Conservation (phyloP, 202 grass and related monocot species). For the Panicum hallii region DNA sequence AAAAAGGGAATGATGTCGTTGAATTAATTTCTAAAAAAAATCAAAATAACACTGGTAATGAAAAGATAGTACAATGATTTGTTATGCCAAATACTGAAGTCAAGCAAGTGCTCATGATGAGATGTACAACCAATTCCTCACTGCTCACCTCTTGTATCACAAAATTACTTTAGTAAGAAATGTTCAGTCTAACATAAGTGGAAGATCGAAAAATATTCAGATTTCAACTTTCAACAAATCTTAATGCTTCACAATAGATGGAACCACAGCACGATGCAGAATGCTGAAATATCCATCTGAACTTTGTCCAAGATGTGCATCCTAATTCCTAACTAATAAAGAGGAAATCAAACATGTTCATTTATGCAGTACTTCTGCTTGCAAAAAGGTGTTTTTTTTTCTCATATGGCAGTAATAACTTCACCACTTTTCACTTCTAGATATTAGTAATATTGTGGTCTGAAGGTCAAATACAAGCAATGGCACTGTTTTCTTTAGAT, state of each 20-base stretch:
- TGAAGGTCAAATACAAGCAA: slow-evolving; percentile 10
- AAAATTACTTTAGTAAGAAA: slow-evolving; percentile 12
- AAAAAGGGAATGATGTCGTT: background rate
- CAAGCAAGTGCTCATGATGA: slow-evolving; percentile 17
- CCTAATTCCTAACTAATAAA: background rate
- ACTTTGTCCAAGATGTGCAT: slow-evolving; percentile 12
- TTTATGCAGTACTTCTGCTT: background rate
- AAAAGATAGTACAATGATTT: background rate
- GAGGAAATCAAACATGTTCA: background rate
- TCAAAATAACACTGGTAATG: background rate
- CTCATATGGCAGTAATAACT: background rate
- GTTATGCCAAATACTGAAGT: slow-evolving; percentile 9
- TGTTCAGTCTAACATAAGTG: background rate
- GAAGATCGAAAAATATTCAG: background rate
- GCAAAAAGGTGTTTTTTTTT: background rate
- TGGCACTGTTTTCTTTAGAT: slow-evolving; percentile 3
- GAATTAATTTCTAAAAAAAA: slow-evolving; percentile 32
- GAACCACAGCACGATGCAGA: background rate
- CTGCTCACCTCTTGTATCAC: background rate
- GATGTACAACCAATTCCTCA: background rate
- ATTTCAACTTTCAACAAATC: background rate
- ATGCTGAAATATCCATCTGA: background rate
- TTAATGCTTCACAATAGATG: background rate
- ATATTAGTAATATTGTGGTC: slow-evolving; percentile 2
- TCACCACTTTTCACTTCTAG: background rate